Evolutionary conservation across 164 flowering plant species (phyloP).

Genomic region (Houttuynia cordata): DNA sequence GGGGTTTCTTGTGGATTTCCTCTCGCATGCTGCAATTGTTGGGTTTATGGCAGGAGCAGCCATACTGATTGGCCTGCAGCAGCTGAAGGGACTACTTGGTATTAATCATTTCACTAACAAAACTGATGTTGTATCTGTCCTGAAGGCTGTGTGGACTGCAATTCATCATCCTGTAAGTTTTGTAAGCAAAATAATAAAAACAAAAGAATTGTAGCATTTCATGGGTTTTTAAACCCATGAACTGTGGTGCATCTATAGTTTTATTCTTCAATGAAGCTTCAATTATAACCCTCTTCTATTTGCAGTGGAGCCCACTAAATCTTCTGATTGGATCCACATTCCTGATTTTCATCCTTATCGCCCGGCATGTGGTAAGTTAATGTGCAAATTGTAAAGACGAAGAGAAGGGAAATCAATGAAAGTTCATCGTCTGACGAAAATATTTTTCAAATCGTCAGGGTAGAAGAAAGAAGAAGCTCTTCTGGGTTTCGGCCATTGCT

Average conservation of each 20-base stretch:
- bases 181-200: background rate
- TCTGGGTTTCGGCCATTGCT: constrained; percentile 82
- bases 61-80: constrained; percentile 77
- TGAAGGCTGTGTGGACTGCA: constrained; percentile 33
- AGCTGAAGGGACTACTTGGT: constrained; percentile 69
- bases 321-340: constrained; percentile 56
- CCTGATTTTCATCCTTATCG: constrained; percentile 56
- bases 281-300: background rate
- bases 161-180: constrained; percentile 38
- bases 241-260: too few species aligned
- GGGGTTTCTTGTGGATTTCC: constrained; percentile 80
- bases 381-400: background rate
- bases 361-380: constrained; percentile 56
- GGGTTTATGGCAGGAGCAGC: constrained; percentile 98
- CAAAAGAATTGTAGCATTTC: background rate
- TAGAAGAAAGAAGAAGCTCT: constrained; percentile 55
- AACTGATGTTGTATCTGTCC: constrained; percentile 68
- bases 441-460: constrained; percentile 25
- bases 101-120: constrained; percentile 54
- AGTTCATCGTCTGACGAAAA: background rate
- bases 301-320: constrained; percentile 60
- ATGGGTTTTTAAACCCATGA: background rate
- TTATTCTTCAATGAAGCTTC: background rate
- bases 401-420: background rate
- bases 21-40: constrained; percentile 86